Conservation (phyloP, 305 asterid species). For the Striga hermonthica region DNA sequence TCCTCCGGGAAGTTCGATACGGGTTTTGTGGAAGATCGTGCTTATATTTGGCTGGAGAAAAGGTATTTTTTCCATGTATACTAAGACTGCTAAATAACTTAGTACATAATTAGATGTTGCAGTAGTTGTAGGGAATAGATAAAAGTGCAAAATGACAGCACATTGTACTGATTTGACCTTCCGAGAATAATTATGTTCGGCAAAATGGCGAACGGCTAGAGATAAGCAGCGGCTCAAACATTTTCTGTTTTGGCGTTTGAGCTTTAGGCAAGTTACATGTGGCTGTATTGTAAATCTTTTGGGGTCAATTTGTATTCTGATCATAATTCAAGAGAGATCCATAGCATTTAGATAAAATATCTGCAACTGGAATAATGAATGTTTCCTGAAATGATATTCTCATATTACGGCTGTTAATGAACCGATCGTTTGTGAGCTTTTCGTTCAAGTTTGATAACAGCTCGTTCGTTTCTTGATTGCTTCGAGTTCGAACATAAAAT, state of each 20-base stretch:
- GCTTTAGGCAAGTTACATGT: slow-evolving; percentile 36
- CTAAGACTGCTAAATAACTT: slow-evolving; percentile 27
- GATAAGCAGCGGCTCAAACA: slow-evolving; percentile 38
- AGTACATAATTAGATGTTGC: slow-evolving; percentile 29
- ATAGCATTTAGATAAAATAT: no score
- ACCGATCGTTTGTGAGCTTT: no score
- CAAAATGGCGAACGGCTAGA: slow-evolving; percentile 32
- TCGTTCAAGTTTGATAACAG: no score
- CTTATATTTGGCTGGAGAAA: slow-evolving; percentile 10
- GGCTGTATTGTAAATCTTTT: slow-evolving; percentile 33
- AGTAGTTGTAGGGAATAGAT: slow-evolving; percentile 31
- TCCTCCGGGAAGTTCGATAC: background rate
- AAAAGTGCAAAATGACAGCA: slow-evolving; percentile 28
- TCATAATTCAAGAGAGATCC: no score
- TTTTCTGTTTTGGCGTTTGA: slow-evolving; percentile 36
- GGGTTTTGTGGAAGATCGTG: slow-evolving; percentile 26
- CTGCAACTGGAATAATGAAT: no score
- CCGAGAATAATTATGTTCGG: slow-evolving; percentile 31
- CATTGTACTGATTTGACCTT: slow-evolving; percentile 23
- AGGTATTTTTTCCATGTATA: slow-evolving; percentile 38
- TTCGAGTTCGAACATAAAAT: no score
- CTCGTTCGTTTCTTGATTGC: no score
- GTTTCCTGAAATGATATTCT: no score
- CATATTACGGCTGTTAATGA: no score
- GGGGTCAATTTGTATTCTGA: slow-evolving; percentile 33